A percentile compares a stretch with the other conserved stretches of the same genome.
Conservation (phyloP, 306 rosid genomes). For the Rosa lucieae region DNA sequence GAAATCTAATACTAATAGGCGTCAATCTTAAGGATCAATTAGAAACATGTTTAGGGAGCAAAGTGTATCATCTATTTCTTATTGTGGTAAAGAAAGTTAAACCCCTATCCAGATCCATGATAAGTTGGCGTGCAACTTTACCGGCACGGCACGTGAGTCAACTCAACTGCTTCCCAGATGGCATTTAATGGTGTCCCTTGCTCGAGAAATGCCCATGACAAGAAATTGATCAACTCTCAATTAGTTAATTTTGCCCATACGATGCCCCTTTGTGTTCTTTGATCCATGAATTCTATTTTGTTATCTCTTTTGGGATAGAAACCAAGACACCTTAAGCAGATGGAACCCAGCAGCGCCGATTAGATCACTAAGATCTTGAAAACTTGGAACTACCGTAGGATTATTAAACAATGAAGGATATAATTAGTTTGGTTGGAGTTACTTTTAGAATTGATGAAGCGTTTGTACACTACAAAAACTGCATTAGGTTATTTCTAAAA, state of each 20-base stretch:
- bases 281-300: constrained; percentile 11
- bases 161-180: background rate
- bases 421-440: background rate
- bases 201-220: constrained; percentile 3
- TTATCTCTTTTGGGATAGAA: constrained; percentile 10
- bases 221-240: background rate
- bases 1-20: background rate
- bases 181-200: constrained; percentile 11
- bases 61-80: background rate
- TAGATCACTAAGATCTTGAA: background rate
- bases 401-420: background rate
- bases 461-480: background rate
- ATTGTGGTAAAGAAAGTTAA: background rate
- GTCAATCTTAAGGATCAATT: background rate
- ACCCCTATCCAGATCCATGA: constrained; percentile 3
- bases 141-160: constrained; percentile 31
- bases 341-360: background rate
- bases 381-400: background rate
- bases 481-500: background rate
- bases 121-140: constrained; percentile 25
- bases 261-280: background rate
- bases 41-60: background rate
- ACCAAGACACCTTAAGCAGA: background rate
- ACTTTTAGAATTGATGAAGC: background rate
- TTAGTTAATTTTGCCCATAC: constrained; percentile 3